Evolutionary conservation across 768 basidiomycete species (phyloP), one percentile per base, ranked within the genome.

Genomic region (Tephrocybe sp.): DNA sequence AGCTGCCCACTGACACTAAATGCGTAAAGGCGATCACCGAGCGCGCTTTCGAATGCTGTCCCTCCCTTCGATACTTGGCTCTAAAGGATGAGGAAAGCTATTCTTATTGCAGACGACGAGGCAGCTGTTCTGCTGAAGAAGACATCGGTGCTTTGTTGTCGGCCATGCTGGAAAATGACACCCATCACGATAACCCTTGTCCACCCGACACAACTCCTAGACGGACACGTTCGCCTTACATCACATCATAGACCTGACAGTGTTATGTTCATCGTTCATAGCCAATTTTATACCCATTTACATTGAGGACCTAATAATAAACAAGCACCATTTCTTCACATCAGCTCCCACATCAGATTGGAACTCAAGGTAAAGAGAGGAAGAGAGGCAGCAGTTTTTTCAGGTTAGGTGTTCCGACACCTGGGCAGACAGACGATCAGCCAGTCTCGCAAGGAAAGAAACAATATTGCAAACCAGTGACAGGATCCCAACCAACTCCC

Each of bases 401-500:
- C 17, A 71, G 62, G 47, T 73, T 67, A 9, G 71, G 73, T 43
- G 72, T 74, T 10, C 71, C 70, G 30, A 73, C 65, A 25, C 73
- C 70, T 72, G 12, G 17, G 14, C 39, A 15, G 47, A 40, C 3
- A 15, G 45, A n/a, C 45, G 30, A 23, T 17, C 15, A n/a, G 4
- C 4, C 1, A 9, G 26, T 12, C 2, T 25, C 4, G 3, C 5
- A 32, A 24, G 15, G 10, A 4, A 8, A 21, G 14, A 36, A 36
- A 5, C 5, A 4, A 9, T 4, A 8, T 5, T 10, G 57, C 63
- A 3, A 36, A 66, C 72, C 67, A 48, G 70, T 73, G 8, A 73
- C 73, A 45, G 74, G 74, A 58, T 74, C 72, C 72, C 73, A 75
- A 32, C 74, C 74, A 11, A 57, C 62, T 2, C 68, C 67, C 12